Base-by-base conservation (phyloP, 1,139 yeast genomes). In the Yamadazyma aaseri region DNA sequence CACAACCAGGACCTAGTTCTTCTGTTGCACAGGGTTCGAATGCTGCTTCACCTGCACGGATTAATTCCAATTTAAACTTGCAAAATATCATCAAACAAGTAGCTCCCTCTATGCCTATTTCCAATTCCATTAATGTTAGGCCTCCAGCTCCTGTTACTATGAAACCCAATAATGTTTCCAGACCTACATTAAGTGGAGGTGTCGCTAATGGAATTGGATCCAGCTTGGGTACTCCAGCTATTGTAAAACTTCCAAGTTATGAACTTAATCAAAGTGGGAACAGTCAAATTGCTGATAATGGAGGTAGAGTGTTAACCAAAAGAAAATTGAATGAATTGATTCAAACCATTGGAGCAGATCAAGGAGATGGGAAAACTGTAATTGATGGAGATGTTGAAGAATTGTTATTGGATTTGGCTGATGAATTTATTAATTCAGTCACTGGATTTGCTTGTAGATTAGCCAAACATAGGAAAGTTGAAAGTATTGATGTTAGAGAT, bases 361-460 rank as follows among this genome's bases (percentile, higher is more conserved):
- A 85, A 56, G 90, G 92, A 18, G 94, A 86, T 49, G 89, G 95
- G 3, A 92, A 86, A 49, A 85, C 95, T 6, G 76, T 76, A n/a
- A 83, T 92, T 36, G 97, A 90, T 55, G 97, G 97, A 20, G 97
- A 92, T 58, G 97, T 90, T 11, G 97, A 92, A 56, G 97, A 90
- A 47, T 63, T 90, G 26, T 65, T 92, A 32, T 69, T 94, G 32
- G 98, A 94, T 56, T 68, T 92, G 40, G 97, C 98, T 0, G 99
- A 94, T 56, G 98, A 94, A 54, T 92, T 92, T 56, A 94, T 92
- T 10, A 77, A 86, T 11, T 81, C 86, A 32, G 96, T 94, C 2
- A 87, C 97, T 0, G 74, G 87, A 3, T 92, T 92, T 65, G 96
- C 97, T 0, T 92, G 98, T 56, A 77, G 94, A 37, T 68, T 92